Evolutionary conservation across 2,329 filamentous ascomycete genomes (phyloP).

Genomic region (Colletotrichum sp.): DNA sequence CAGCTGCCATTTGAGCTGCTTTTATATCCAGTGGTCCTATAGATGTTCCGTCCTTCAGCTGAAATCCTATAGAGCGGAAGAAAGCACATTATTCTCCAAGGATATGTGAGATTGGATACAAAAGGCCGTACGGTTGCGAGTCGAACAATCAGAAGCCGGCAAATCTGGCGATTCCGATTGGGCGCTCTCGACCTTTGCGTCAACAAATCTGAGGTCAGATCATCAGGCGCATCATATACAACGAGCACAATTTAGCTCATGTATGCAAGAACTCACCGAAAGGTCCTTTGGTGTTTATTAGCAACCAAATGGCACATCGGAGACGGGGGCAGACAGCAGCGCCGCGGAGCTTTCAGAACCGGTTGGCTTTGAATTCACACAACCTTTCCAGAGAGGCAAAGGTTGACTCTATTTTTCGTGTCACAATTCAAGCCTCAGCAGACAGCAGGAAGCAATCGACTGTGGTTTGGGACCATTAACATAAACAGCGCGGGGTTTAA

Average conservation of each 20-base stretch:
- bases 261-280: accelerated
- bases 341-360: background rate
- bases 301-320: accelerated
- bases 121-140: background rate
- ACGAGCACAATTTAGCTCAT: accelerated
- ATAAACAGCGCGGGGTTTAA: background rate
- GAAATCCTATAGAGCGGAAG: accelerated
- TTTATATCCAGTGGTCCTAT: accelerated
- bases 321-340: background rate
- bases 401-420: background rate
- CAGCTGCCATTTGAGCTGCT: background rate
- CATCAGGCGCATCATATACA: background rate
- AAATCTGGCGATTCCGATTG: background rate
- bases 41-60: background rate
- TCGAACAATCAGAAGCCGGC: background rate
- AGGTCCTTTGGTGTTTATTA: background rate
- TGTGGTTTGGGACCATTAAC: background rate
- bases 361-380: too few relatives aligned
- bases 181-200: background rate
- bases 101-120: background rate
- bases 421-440: background rate
- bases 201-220: accelerated
- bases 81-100: background rate
- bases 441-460: accelerated
- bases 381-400: background rate